Conservation (phyloP, 495 filamentous ascomycete genomes). For the Mytilinidion resinicola region DNA sequence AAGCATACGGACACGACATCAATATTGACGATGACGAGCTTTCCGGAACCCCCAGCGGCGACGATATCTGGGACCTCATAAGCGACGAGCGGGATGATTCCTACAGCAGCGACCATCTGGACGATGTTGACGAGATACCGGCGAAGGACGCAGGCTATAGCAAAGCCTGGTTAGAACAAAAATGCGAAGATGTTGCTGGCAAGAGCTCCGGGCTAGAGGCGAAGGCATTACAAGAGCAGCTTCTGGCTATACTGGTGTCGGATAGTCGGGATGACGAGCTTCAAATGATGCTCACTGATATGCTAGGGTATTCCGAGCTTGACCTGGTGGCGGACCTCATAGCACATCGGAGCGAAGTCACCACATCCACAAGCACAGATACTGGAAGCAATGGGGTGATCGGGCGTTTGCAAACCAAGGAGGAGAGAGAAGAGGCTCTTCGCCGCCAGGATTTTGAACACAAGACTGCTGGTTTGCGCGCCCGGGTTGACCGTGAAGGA, state of each 20-base stretch:
- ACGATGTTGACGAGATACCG: slow-evolving; percentile 39
- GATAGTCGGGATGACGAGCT: slow-evolving; percentile 68
- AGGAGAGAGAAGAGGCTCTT: slow-evolving; percentile 71
- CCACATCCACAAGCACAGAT: slow-evolving; percentile 32
- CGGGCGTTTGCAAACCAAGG: slow-evolving; percentile 60
- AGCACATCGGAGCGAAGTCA: slow-evolving; percentile 60
- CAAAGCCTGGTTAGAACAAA: slow-evolving; percentile 55
- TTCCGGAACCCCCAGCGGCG: slow-evolving; percentile 54
- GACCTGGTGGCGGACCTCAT: slow-evolving; percentile 84
- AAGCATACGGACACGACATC: slow-evolving; percentile 51
- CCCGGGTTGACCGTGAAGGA: slow-evolving; percentile 54
- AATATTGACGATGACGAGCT: slow-evolving; percentile 53
- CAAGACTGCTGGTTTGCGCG: slow-evolving; percentile 64
- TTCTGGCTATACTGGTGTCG: slow-evolving; percentile 60
- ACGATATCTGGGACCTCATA: slow-evolving; percentile 88
- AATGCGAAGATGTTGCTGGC: slow-evolving; percentile 54
- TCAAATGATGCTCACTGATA: slow-evolving; percentile 82
- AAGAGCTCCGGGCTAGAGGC: slow-evolving; percentile 57
- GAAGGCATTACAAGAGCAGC: slow-evolving; percentile 59
- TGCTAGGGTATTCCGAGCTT: slow-evolving; percentile 85
- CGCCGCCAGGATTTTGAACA: slow-evolving; percentile 71
- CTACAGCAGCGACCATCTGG: slow-evolving; percentile 46
- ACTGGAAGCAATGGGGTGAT: slow-evolving; percentile 48
- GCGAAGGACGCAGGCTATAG: slow-evolving; percentile 33
- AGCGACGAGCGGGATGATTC: slow-evolving; percentile 61